A percentile compares a stretch with the other conserved stretches of the same genome.
Conservation (phyloP, 2,329 filamentous ascomycete genomes). For the Colletotrichum echinochloae region DNA sequence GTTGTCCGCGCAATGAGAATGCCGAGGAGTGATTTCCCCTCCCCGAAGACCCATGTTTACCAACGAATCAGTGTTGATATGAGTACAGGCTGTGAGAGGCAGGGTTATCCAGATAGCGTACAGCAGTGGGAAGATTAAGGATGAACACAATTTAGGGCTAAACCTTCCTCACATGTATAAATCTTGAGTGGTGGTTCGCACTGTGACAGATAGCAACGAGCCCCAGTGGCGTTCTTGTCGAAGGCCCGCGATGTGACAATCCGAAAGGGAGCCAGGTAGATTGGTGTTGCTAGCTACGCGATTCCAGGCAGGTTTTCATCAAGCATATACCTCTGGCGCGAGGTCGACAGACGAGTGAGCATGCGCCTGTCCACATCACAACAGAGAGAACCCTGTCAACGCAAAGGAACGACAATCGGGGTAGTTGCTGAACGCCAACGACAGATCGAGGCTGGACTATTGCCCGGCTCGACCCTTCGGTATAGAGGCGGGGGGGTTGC, state of each 20-base stretch:
- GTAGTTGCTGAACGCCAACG: background rate
- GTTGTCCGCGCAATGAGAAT: background rate
- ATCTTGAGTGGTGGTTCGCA: slow-evolving; percentile 4
- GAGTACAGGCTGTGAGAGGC: background rate
- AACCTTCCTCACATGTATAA: background rate
- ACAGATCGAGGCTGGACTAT: background rate
- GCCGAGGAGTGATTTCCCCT: background rate
- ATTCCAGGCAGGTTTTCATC: background rate
- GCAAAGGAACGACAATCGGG: background rate
- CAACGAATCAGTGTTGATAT: background rate
- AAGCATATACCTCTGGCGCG: no score
- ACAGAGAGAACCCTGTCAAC: background rate
- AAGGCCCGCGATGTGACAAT: slow-evolving; percentile 9
- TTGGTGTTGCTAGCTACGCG: background rate
- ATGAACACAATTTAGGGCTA: background rate
- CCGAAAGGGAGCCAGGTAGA: background rate
- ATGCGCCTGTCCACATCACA: background rate
- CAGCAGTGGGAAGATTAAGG: background rate
- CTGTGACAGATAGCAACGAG: slow-evolving; percentile 10
- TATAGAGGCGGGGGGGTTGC: background rate
- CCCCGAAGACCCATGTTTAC: background rate
- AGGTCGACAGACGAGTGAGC: background rate
- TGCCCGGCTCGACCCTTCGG: background rate
- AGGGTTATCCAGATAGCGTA: background rate
- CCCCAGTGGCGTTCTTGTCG: slow-evolving; percentile 8